Evolutionary conservation across 768 basidiomycete species (phyloP).

Genomic region (Suillus luteus): DNA sequence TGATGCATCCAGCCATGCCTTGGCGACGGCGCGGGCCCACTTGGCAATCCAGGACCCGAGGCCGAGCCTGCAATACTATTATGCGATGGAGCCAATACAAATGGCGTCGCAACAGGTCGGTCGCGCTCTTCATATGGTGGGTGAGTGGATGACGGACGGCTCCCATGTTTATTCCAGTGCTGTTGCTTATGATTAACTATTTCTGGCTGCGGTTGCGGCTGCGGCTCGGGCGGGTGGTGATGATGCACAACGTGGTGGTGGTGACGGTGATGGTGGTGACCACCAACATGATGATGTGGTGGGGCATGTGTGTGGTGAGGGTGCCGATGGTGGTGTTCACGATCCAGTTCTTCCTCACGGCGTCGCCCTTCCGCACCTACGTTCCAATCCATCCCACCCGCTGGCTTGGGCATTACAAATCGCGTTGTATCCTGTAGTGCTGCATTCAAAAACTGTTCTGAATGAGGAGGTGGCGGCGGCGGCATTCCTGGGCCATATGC

Average conservation of each 20-base stretch:
- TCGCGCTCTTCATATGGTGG: slow-evolving; percentile 51
- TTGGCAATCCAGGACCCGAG: slow-evolving; percentile 18
- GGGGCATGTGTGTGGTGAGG: slow-evolving; percentile 31
- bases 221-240: slow-evolving; percentile 42
- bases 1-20: slow-evolving; percentile 40
- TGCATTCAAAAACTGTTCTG: slow-evolving; percentile 4
- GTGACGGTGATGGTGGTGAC: slow-evolving; percentile 49
- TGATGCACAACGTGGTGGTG: slow-evolving; percentile 51
- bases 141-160: slow-evolving; percentile 42
- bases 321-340: slow-evolving; percentile 37
- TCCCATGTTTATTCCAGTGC: slow-evolving; percentile 35
- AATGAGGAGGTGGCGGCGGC: neutral
- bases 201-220: slow-evolving; percentile 26
- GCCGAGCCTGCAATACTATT: slow-evolving; percentile 30
- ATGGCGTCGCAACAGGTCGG: slow-evolving; percentile 54
- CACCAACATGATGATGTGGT: slow-evolving; percentile 28
- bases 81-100: slow-evolving; percentile 52
- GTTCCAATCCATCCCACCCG: slow-evolving; percentile 33
- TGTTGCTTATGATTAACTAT: slow-evolving; percentile 30
- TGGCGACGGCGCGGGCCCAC: slow-evolving; percentile 41
- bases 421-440: slow-evolving; percentile 6
- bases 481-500: slow-evolving; percentile 10
- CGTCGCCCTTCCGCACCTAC: slow-evolving; percentile 37
- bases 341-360: slow-evolving; percentile 37
- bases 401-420: slow-evolving; percentile 29